Evolutionary conservation across 73 alveolate genomes (phyloP).

Genomic region (Paramecium biaurelia): DNA sequence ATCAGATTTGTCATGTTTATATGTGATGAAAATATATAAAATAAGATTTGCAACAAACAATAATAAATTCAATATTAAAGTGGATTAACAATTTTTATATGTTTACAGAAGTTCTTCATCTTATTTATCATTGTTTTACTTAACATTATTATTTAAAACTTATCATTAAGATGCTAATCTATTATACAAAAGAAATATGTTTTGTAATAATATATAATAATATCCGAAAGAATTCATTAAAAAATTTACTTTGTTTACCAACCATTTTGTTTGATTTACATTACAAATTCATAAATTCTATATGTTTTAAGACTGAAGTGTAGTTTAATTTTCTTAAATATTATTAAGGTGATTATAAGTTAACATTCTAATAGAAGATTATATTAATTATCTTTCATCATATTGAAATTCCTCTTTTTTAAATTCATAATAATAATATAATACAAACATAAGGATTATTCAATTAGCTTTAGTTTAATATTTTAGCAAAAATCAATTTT

Average conservation of each 20-base stretch:
- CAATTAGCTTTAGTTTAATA: background rate
- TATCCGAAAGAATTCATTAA: background rate
- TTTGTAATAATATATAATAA: background rate
- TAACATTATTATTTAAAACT: background rate
- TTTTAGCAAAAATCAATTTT: background rate
- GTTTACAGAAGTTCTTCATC: background rate
- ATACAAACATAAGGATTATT: background rate
- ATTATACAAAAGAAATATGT: background rate
- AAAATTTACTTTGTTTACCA: background rate
- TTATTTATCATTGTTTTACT: background rate
- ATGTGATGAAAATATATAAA: background rate
- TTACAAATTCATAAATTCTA: background rate
- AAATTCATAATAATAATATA: background rate
- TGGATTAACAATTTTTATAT: background rate
- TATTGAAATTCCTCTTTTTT: background rate
- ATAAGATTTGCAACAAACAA: background rate
- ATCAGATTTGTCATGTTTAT: slow-evolving; percentile 23
- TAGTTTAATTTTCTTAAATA: background rate
- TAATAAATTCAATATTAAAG: background rate
- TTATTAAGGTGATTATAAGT: background rate
- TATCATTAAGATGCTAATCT: background rate
- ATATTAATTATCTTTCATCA: background rate
- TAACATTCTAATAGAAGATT: background rate
- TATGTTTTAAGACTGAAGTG: background rate
- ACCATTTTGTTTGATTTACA: background rate